Percentiles rank a stretch among this genome's conserved stretches.
Evolutionary conservation across 148 eudicot genomes (phyloP).

Genomic region (Vaccinium macrocarpon): DNA sequence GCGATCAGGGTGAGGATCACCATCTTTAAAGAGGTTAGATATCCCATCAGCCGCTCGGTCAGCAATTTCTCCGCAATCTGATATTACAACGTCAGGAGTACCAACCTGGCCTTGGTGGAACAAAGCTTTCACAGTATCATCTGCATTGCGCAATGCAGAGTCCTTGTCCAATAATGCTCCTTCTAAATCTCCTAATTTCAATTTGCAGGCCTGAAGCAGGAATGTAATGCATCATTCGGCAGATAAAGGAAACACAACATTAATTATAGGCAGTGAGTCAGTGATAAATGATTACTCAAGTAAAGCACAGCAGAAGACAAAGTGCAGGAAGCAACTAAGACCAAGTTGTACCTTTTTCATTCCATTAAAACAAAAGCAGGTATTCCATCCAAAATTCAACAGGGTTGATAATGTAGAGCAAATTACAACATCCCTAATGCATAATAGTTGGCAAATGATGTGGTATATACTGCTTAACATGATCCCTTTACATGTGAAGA

Average conservation of each 20-base stretch:
- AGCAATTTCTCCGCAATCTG: constrained; percentile 77
- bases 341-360: background rate
- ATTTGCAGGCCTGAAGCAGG: constrained; percentile 58
- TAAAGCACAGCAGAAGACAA: background rate
- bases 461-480: background rate
- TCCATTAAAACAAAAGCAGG: background rate
- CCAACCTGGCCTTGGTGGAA: constrained; percentile 45
- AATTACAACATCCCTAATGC: background rate
- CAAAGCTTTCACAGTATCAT: constrained; percentile 70
- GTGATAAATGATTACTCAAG: background rate
- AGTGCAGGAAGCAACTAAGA: constrained; percentile 1
- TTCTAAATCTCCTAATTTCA: constrained; percentile 70
- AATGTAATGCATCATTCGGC: constrained; percentile 11
- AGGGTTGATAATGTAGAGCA: background rate
- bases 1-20: constrained; percentile 80
- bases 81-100: constrained; percentile 45
- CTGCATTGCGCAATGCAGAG: constrained; percentile 73
- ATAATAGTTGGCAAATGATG: background rate
- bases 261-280: background rate
- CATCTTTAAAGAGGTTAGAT: constrained; percentile 73
- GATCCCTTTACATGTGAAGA: no score
- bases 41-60: constrained; percentile 79
- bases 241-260: background rate
- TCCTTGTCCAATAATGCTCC: constrained; percentile 80
- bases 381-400: background rate